A percentile compares a stretch with the other conserved stretches of the same genome.
Conservation (phyloP, 345 rosid genomes). For the Passiflora organensis region DNA sequence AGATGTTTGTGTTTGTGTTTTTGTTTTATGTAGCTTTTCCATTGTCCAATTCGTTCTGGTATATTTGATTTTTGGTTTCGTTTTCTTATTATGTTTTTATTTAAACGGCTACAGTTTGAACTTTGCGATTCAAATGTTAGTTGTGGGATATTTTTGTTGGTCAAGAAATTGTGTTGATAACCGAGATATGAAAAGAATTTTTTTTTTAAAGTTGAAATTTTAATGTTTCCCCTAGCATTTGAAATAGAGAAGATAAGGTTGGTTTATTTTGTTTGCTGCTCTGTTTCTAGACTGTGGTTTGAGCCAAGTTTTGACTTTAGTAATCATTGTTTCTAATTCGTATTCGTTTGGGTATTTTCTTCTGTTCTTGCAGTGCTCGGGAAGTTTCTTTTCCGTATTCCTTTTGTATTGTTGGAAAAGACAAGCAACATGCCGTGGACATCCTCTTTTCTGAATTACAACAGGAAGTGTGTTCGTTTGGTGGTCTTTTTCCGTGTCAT, state of each 20-base stretch:
- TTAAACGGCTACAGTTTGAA: too few species aligned
- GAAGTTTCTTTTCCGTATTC: conserved; percentile 7
- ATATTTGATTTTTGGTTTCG: too few species aligned
- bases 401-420: conserved; percentile 18
- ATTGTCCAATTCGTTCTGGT: too few species aligned
- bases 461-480: conserved; percentile 58
- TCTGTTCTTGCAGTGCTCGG: conserved; percentile 21
- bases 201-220: too few species aligned
- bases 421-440: conserved; percentile 69
- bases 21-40: too few species aligned
- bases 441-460: conserved; percentile 55
- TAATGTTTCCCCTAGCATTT: too few species aligned
- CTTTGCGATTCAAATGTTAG: too few species aligned
- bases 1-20: too few species aligned
- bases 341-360: conserved; percentile 6
- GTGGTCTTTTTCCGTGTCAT: conserved; percentile 73
- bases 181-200: background rate
- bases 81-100: too few species aligned
- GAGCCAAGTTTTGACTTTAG: background rate
- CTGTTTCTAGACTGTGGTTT: background rate
- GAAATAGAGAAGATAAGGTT: background rate
- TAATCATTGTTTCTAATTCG: background rate
- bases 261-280: background rate
- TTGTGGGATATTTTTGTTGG: too few species aligned
- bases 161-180: too few species aligned